phyloP scores from a whole-genome alignment of 1,284 basidiomycete species.

The Malassezia obtusa region DNA sequence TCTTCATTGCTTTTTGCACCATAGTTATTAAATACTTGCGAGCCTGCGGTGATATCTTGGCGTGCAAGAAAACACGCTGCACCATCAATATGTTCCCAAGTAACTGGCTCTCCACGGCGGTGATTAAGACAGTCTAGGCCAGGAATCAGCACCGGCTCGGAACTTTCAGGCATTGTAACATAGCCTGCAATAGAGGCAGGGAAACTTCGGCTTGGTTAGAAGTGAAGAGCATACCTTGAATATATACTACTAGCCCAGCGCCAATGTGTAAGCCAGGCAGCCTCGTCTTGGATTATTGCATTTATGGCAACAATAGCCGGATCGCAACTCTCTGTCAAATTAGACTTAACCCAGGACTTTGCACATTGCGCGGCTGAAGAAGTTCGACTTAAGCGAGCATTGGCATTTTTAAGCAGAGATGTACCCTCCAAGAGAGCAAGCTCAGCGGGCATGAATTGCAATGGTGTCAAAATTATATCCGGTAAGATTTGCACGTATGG shows the following conservation, averaged over 20 bases:
- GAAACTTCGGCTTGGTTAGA: constrained; percentile 32
- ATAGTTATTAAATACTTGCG: constrained; percentile 44
- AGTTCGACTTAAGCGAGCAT: too few species aligned
- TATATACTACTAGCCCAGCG: constrained; percentile 27
- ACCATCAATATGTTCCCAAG: constrained; percentile 20
- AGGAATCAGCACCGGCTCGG: constrained; percentile 35
- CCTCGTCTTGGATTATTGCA: constrained; percentile 2
- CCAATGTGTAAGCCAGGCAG: constrained; percentile 19
- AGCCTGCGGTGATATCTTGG: neutral
- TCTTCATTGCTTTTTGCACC: constrained; percentile 45
- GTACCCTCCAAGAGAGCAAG: constrained; percentile 22
- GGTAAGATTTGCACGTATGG: constrained; percentile 29
- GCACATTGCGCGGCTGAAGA: too few species aligned
- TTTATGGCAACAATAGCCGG: too few species aligned
- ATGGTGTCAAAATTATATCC: constrained; percentile 17
- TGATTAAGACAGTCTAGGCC: constrained; percentile 41
- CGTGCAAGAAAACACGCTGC: neutral
- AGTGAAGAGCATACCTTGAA: neutral
- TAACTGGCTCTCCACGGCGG: constrained; percentile 27
- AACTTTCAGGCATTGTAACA: neutral
- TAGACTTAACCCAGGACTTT: too few species aligned
- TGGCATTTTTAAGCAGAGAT: constrained; percentile 17
- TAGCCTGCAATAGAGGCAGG: constrained; percentile 24
- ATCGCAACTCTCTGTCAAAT: too few species aligned
- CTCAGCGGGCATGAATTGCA: constrained; percentile 23